Percentiles rank a stretch among this genome's conserved stretches.
These are phyloP conservation scores for Microbotryum scabiosae DNA, from an alignment of 1,284 basidiomycete genomes.

Conservation along the genomic window DNA sequence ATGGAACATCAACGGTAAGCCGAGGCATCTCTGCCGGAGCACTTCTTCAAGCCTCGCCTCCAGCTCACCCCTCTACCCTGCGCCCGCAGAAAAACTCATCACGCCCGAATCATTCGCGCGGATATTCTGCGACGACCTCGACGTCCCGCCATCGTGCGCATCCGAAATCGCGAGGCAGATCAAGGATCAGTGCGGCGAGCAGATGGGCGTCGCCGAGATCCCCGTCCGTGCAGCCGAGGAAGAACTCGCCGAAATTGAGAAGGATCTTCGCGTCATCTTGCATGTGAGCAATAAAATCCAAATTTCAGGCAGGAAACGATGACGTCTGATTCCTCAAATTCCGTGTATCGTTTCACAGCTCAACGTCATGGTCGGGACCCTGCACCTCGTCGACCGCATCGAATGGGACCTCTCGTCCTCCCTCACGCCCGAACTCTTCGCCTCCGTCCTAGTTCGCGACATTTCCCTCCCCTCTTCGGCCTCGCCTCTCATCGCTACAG, in stretches of 20 bases:
- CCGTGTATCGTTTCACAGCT: constrained; percentile 52
- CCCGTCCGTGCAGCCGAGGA: constrained; percentile 23
- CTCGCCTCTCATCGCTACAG: constrained; percentile 77
- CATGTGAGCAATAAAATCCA: constrained; percentile 53
- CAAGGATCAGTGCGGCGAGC: constrained; percentile 78
- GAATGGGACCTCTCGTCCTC: constrained; percentile 96
- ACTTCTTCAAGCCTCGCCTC: neutral
- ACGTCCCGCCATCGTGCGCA: constrained; percentile 62
- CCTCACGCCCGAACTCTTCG: constrained; percentile 81
- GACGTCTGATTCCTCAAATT: too few relatives aligned
- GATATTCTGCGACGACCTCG: constrained; percentile 79
- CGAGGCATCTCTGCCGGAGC: neutral
- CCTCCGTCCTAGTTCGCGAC: constrained; percentile 69
- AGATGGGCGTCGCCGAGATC: constrained; percentile 67
- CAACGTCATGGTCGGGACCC: constrained; percentile 90
- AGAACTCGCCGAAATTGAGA: constrained; percentile 43
- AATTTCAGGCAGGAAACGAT: neutral
- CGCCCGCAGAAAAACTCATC: constrained; percentile 51
- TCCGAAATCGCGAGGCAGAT: constrained; percentile 78
- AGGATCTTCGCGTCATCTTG: constrained; percentile 80
- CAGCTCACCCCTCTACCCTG: neutral
- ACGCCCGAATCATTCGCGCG: constrained; percentile 74
- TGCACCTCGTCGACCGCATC: constrained; percentile 86
- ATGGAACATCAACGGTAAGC: constrained; percentile 77
- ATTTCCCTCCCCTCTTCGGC: constrained; percentile 84